Conservation (phyloP, 371 early-diverging fungal species). For the Mucor racemosus region DNA sequence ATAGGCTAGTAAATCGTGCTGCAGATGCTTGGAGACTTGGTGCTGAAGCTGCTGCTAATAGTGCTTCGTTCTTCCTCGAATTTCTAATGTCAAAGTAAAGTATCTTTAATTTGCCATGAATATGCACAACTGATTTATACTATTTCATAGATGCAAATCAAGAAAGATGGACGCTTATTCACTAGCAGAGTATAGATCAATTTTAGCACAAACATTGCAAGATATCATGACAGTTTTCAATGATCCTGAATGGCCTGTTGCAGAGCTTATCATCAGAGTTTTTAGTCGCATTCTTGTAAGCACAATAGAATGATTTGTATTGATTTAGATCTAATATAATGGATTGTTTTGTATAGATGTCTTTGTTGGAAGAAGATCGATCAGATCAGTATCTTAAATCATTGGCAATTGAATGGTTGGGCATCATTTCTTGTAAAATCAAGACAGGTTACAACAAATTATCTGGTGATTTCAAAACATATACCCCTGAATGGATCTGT, state of each 20-base stretch:
- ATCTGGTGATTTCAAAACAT: slow-evolving; percentile 13
- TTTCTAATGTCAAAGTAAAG: slow-evolving; percentile 65
- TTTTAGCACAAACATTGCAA: slow-evolving; percentile 72
- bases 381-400: slow-evolving; percentile 63
- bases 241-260: slow-evolving; percentile 93
- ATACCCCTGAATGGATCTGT: slow-evolving; percentile 46
- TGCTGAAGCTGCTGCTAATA: slow-evolving; percentile 63
- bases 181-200: slow-evolving; percentile 75
- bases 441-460: slow-evolving; percentile 38
- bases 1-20: slow-evolving; percentile 26
- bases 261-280: slow-evolving; percentile 70
- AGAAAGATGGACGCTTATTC: slow-evolving; percentile 47
- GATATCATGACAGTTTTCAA: slow-evolving; percentile 76
- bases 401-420: slow-evolving; percentile 81
- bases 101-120: too few relatives aligned
- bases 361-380: slow-evolving; percentile 61
- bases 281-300: slow-evolving; percentile 70
- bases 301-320: too few relatives aligned
- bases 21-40: slow-evolving; percentile 41
- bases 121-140: background rate
- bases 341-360: slow-evolving; percentile 41
- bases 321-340: background rate
- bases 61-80: slow-evolving; percentile 66
- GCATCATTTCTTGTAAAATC: slow-evolving; percentile 63
- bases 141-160: slow-evolving; percentile 54